A percentile compares a stretch with the other conserved stretches of the same genome.
Evolutionary conservation across 2,329 filamentous ascomycete species (phyloP).

Genomic region (Clonostachys sp.): DNA sequence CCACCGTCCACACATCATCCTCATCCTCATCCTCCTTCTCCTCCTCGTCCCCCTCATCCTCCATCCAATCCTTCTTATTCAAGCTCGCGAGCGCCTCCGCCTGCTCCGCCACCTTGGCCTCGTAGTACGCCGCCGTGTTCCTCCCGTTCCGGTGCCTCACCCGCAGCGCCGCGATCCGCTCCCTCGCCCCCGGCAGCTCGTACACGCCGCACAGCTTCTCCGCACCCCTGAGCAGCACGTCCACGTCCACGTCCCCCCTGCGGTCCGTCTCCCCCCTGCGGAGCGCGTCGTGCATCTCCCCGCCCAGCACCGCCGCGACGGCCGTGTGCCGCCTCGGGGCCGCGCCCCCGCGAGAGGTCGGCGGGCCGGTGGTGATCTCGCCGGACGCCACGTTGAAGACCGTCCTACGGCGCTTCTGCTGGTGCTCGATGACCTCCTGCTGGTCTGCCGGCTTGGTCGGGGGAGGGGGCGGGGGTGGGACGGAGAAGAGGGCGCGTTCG

Average conservation of each 20-base stretch:
- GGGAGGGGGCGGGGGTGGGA: constrained; percentile 68
- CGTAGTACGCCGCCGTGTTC: constrained; percentile 75
- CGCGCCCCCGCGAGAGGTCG: constrained; percentile 28
- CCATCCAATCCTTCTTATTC: constrained; percentile 56
- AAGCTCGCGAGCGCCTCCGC: constrained; percentile 67
- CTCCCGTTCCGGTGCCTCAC: constrained; percentile 66
- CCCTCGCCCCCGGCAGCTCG: constrained; percentile 71
- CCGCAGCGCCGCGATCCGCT: constrained; percentile 70
- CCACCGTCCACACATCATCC: constrained; percentile 60
- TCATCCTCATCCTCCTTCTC: constrained; percentile 46
- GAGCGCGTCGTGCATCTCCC: constrained; percentile 81
- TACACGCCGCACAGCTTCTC: constrained; percentile 91
- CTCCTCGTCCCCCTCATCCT: constrained; percentile 49
- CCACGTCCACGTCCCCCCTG: constrained; percentile 71
- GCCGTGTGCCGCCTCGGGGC: constrained; percentile 70
- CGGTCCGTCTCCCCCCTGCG: constrained; percentile 39
- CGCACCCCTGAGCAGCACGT: constrained; percentile 77
- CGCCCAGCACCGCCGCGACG: constrained; percentile 83
- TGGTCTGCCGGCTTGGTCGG: constrained; percentile 24
- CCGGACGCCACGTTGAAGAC: constrained; percentile 62
- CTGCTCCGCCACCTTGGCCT: constrained; percentile 75
- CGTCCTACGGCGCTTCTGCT: constrained; percentile 45
- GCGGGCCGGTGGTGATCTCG: constrained; percentile 54
- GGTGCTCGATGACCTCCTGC: constrained; percentile 23
- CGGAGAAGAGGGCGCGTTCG: constrained; percentile 91